Conservation (phyloP, 495 filamentous ascomycete species). For the Tetracladium setigerum region DNA sequence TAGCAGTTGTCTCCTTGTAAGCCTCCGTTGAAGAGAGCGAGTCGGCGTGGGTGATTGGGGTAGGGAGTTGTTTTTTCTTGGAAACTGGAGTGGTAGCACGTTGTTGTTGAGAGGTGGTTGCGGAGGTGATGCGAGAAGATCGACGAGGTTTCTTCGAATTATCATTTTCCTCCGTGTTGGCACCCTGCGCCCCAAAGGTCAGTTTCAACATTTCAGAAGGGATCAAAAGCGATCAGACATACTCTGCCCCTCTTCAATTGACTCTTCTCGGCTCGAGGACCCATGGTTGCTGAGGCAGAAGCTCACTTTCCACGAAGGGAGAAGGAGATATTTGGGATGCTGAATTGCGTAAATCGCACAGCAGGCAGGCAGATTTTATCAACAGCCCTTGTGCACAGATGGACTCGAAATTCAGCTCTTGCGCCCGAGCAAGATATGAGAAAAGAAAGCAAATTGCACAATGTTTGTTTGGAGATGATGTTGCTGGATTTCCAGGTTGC, state of each 20-base stretch:
- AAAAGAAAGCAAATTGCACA: background rate
- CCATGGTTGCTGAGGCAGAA: slow-evolving; percentile 30
- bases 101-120: slow-evolving; percentile 39
- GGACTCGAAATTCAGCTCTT: background rate
- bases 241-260: slow-evolving; percentile 47
- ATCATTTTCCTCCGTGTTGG: slow-evolving; percentile 33
- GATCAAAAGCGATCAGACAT: slow-evolving; percentile 18
- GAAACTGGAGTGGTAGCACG: slow-evolving; percentile 52
- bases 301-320: background rate
- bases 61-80: slow-evolving; percentile 66
- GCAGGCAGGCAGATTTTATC: background rate
- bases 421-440: background rate
- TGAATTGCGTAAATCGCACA: background rate
- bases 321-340: too few species aligned
- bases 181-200: slow-evolving; percentile 19
- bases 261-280: slow-evolving; percentile 45
- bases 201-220: slow-evolving; percentile 11
- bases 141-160: slow-evolving; percentile 60
- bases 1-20: slow-evolving; percentile 64
- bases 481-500: too few species aligned
- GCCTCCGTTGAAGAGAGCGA: slow-evolving; percentile 47
- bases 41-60: slow-evolving; percentile 61
- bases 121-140: slow-evolving; percentile 49
- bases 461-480: too few species aligned
- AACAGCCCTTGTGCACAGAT: background rate